phyloP scores from a whole-genome alignment of 495 filamentous ascomycete genomes.

The Oleoguttula mirabilis region DNA sequence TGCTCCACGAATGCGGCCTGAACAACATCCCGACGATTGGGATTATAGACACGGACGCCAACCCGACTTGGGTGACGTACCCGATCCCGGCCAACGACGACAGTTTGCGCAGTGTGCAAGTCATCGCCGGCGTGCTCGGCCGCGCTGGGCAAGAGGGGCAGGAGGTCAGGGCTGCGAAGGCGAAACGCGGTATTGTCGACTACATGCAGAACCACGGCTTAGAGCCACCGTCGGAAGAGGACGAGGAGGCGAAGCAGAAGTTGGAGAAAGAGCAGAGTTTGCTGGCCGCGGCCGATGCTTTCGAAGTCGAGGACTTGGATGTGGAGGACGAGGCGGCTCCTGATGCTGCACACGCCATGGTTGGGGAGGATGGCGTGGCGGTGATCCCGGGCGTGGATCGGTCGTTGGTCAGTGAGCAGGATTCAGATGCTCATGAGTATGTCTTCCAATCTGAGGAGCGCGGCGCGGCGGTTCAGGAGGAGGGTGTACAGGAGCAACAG shows the following conservation, averaged over 20 bases:
- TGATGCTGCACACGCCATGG: not conserved
- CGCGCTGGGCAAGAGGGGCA: constrained; percentile 73
- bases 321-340: not conserved
- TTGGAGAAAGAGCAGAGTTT: constrained; percentile 1
- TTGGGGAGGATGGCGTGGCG: not conserved
- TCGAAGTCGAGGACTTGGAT: not conserved
- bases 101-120: constrained; percentile 62
- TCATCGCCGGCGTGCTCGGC: constrained; percentile 79
- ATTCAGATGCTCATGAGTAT: no score
- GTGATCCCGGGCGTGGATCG: not conserved
- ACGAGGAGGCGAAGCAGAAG: not conserved
- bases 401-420: constrained; percentile 1
- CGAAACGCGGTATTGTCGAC: not conserved
- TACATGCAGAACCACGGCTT: constrained; percentile 8
- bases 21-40: constrained; percentile 89
- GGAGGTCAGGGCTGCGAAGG: constrained; percentile 34
- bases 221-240: constrained; percentile 8
- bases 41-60: constrained; percentile 82
- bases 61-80: constrained; percentile 92
- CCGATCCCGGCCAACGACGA: constrained; percentile 96
- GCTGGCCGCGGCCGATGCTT: constrained; percentile 3
- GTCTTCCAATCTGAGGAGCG: no score
- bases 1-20: constrained; percentile 81
- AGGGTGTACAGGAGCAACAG: no score
- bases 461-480: no score